Evolutionary conservation across 768 basidiomycete species (phyloP), one percentile per base, ranked within the genome.

Genomic region (Glaciozyma martinii): DNA sequence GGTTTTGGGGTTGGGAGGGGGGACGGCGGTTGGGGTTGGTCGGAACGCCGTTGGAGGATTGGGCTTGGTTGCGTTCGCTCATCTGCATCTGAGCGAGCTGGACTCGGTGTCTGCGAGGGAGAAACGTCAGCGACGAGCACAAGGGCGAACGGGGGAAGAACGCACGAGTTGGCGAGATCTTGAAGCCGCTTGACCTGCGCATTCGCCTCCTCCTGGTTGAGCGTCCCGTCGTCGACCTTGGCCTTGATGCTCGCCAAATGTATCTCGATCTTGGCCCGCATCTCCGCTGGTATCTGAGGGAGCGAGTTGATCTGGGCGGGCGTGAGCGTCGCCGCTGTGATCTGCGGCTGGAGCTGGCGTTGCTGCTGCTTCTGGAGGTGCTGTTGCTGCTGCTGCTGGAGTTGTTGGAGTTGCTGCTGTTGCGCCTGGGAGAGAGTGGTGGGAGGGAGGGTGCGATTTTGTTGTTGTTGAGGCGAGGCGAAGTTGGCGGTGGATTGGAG

Each of bases 261-360:
- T 1, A 16, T 37, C 57, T 70, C 59, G 40, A 70, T 66, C 60
- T 64, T 55, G 8, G 21, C 37, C 27, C 56, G 37, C 65, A 70
- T 64, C n/a, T 70, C 68, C 8, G 33, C 43, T 25, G 68, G 64
- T 18, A 66, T 56, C 25, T 42, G 53, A 25, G 68, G 68, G 33
- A 69, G 27, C 9, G 56, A 42, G 33, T 58, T 43, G 37, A 61
- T 55, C 50, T 67, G 66, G n/a, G 44, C 42, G 27, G 50, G 56
- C 19, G 59, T 63, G 23, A 56, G 37, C 13, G 13, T 27, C n/a
- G 21, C 13, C 49, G 49, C 49, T 21, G 29, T 10, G 53, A 33
- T 27, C 29, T 21, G 29, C 25, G 12, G 32, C 21, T 5, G 13
- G 37, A 23, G 33, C 32, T 33, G n/a, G 3, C 15, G 33, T n/a